A percentile compares a stretch with the other conserved stretches of the same genome.
Conservation (phyloP, 805 yeast genomes). For the Candida awuae region DNA sequence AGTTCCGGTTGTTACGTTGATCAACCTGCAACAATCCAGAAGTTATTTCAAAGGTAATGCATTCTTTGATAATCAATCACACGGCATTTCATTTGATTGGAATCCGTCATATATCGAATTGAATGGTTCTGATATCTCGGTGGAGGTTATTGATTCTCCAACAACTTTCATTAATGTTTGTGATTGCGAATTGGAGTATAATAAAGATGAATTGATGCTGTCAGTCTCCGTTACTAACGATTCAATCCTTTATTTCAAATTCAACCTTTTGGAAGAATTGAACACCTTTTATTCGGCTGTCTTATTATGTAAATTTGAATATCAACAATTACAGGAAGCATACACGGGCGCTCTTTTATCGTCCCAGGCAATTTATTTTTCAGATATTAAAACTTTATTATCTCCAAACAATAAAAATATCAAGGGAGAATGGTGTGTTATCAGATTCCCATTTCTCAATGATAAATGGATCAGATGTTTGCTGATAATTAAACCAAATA, state of each 20-base stretch:
- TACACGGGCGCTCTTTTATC: constrained; percentile 59
- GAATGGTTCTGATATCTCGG: constrained; percentile 47
- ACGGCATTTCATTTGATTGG: constrained; percentile 17
- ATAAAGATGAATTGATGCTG: constrained; percentile 6
- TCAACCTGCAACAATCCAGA: constrained; percentile 63
- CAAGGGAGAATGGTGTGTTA: constrained; percentile 54
- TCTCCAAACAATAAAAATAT: constrained; percentile 40
- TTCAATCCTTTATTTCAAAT: constrained; percentile 20
- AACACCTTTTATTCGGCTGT: constrained; percentile 37
- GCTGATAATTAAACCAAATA: constrained; percentile 38
- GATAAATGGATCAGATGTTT: constrained; percentile 53
- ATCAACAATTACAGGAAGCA: constrained; percentile 47
- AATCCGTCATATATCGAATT: constrained; percentile 23
- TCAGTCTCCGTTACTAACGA: constrained; percentile 21
- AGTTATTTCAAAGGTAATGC: constrained; percentile 33
- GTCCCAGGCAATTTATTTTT: constrained; percentile 45
- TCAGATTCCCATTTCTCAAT: constrained; percentile 50
- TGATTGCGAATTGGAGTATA: constrained; percentile 31
- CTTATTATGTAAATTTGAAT: constrained; percentile 49
- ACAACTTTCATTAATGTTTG: constrained; percentile 47
- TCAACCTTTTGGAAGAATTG: constrained; percentile 22
- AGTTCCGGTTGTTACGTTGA: constrained; percentile 61
- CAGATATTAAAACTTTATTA: constrained; percentile 52
- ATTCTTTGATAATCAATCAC: constrained; percentile 7
- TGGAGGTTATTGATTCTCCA: constrained; percentile 28